A percentile compares a stretch with the other conserved stretches of the same genome.
phyloP scores from a whole-genome alignment of 305 asterid species.

The Vinca major region DNA sequence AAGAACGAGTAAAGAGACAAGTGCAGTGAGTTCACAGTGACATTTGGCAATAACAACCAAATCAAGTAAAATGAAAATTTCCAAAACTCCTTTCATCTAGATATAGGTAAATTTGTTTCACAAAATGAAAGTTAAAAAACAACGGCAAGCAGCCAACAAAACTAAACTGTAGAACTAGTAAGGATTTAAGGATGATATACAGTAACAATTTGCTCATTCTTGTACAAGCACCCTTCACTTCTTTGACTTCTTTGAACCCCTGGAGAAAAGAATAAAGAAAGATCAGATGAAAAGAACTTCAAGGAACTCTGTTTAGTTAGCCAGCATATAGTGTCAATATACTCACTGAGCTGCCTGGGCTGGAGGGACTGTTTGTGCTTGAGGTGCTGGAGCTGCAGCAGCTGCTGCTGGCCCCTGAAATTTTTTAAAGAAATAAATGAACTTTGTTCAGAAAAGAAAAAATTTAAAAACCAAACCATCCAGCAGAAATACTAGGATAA shows the following conservation, averaged over 20 bases:
- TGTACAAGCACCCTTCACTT: conserved; percentile 29
- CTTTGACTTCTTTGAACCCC: conserved; percentile 69
- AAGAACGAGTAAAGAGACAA: too few relatives aligned
- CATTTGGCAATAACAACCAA: neutral
- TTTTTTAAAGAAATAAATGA: neutral
- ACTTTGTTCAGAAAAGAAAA: too few relatives aligned
- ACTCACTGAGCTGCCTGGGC: conserved; percentile 54
- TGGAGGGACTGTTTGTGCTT: conserved; percentile 44
- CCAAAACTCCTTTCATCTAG: conserved; percentile 15
- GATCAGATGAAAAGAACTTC: neutral
- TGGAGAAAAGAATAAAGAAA: conserved; percentile 13
- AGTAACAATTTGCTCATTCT: neutral
- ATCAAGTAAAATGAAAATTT: neutral
- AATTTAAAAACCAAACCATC: too few relatives aligned
- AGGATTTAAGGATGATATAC: conserved; percentile 5
- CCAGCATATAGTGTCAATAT: neutral
- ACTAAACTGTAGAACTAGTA: conserved; percentile 11
- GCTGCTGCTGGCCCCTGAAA: conserved; percentile 68
- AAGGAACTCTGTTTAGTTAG: neutral
- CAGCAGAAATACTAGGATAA: too few relatives aligned
- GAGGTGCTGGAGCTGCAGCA: conserved; percentile 26
- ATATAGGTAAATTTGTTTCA: conserved; percentile 12
- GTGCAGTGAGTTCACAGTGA: too few relatives aligned
- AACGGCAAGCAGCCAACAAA: conserved; percentile 1
- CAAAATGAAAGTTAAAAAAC: neutral